Percentiles rank a stretch among this genome's conserved stretches.
Conservation (phyloP, 2,329 filamentous ascomycete species). For the Lasiodiplodia theobromae region DNA sequence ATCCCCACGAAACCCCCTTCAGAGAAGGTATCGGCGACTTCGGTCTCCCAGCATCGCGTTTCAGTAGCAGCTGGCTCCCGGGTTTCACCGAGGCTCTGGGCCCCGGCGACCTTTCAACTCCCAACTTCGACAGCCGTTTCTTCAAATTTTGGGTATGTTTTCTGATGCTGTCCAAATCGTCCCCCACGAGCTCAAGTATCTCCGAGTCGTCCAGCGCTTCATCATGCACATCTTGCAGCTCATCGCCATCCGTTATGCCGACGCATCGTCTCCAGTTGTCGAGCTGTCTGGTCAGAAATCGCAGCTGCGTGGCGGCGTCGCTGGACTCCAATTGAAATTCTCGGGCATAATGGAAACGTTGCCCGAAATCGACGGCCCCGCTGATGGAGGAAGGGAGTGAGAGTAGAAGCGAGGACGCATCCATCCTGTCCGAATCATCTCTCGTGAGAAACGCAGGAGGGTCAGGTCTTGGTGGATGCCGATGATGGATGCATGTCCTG, state of each 20-base stretch:
- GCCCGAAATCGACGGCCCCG: neutral
- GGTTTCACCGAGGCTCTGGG: neutral
- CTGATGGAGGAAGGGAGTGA: neutral
- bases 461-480: too few species aligned
- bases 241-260: neutral
- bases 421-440: neutral
- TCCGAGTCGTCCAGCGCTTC: neutral
- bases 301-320: neutral
- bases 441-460: too few species aligned
- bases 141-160: neutral
- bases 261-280: neutral
- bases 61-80: neutral
- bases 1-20: neutral
- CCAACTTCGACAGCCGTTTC: neutral
- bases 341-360: neutral
- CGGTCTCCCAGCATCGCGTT: neutral
- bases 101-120: neutral
- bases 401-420: neutral
- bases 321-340: neutral
- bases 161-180: neutral
- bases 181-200: neutral
- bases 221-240: neutral
- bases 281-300: neutral
- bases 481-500: neutral
- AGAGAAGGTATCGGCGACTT: neutral